phyloP scores from a whole-genome alignment of 1,284 basidiomycete genomes.

The Moniliella sp. region DNA sequence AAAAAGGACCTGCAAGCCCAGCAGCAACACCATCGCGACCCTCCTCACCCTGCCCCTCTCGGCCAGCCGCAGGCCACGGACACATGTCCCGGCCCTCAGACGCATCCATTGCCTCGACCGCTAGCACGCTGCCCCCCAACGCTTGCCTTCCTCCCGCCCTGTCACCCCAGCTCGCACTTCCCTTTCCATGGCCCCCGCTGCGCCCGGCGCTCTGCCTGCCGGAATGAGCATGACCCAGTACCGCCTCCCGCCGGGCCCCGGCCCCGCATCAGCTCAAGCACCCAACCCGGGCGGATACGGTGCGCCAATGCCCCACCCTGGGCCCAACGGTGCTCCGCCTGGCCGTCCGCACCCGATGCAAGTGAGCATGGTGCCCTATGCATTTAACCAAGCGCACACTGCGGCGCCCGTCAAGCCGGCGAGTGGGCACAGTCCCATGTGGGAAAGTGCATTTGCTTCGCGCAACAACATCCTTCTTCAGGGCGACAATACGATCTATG shows the following conservation, averaged over 20 bases:
- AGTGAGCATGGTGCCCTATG: slow-evolving; percentile 8
- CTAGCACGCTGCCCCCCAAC: neutral
- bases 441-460: slow-evolving; percentile 23
- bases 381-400: slow-evolving; percentile 7
- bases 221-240: too few species aligned
- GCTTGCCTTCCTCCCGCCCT: slow-evolving; percentile 2
- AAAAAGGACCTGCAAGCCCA: neutral
- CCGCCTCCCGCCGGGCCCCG: too few species aligned
- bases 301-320: too few species aligned
- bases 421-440: slow-evolving; percentile 2
- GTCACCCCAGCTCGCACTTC: too few species aligned
- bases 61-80: neutral
- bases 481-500: slow-evolving; percentile 24
- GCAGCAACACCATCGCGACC: neutral
- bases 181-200: too few species aligned
- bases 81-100: slow-evolving; percentile 1
- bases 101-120: neutral
- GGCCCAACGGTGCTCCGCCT: too few species aligned
- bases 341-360: neutral
- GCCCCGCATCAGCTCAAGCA: too few species aligned
- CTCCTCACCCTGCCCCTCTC: neutral
- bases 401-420: slow-evolving; percentile 7
- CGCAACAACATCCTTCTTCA: slow-evolving; percentile 28
- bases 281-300: too few species aligned
- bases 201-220: too few species aligned